These are phyloP conservation scores for Spirogloea muscicola DNA, from an alignment of 139 green algal species.

Conservation along the genomic window DNA sequence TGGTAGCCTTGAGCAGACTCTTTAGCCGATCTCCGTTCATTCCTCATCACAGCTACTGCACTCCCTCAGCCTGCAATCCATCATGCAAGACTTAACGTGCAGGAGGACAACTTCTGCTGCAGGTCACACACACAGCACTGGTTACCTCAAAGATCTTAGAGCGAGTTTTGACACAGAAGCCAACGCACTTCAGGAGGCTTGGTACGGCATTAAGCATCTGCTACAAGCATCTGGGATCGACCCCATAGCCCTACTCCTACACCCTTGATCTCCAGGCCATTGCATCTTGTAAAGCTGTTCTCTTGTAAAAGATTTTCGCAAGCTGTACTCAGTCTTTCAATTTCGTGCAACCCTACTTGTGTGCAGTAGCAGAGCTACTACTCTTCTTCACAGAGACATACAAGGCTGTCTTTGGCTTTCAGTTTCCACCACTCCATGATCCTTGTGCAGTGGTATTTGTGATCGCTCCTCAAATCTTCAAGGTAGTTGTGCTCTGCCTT, in stretches of 20 bases:
- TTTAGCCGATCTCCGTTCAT: no score
- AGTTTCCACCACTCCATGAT: constrained; percentile 86
- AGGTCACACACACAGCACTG: constrained; percentile 87
- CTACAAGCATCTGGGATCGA: no score
- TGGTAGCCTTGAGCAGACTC: no score
- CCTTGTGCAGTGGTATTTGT: constrained; percentile 83
- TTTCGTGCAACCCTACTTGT: no score
- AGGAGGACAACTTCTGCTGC: background rate
- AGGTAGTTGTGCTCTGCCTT: constrained; percentile 32
- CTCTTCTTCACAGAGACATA: constrained; percentile 72
- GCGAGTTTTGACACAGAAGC: constrained; percentile 43
- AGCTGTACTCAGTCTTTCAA: no score
- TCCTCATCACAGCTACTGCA: no score
- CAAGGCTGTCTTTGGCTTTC: constrained; percentile 73
- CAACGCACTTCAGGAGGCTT: constrained; percentile 20
- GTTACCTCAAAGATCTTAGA: constrained; percentile 66
- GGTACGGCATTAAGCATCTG: no score
- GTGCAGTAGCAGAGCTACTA: constrained; percentile 37
- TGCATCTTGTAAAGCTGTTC: no score
- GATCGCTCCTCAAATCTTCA: constrained; percentile 71
- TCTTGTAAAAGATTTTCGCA: no score
- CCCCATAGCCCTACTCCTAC: no score
- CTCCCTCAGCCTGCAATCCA: no score
- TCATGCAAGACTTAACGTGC: background rate
- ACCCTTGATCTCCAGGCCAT: no score